phyloP scores from a whole-genome alignment of 257 asterid species.

The Fraxinus anomala region DNA sequence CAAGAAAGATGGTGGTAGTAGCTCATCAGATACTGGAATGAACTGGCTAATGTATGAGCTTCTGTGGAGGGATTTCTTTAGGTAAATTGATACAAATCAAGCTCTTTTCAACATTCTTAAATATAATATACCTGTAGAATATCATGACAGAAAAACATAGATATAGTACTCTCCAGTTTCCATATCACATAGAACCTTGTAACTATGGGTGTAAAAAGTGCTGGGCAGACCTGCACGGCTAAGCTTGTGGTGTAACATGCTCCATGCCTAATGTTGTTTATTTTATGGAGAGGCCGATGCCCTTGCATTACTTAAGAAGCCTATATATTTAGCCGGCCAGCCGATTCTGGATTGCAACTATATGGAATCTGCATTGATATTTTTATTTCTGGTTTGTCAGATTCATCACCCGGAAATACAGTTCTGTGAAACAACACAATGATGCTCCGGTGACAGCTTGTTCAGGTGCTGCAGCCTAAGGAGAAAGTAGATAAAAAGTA shows the following conservation, averaged over 20 bases:
- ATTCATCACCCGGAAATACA: slow-evolving; percentile 94
- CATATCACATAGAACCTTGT: neutral
- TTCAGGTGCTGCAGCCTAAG: slow-evolving; percentile 67
- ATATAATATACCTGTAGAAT: neutral
- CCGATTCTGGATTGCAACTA: neutral
- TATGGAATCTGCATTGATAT: neutral
- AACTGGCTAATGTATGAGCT: slow-evolving; percentile 97
- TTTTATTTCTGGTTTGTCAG: slow-evolving; percentile 39
- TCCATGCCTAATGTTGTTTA: too few relatives aligned
- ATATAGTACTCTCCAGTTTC: neutral
- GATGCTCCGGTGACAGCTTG: slow-evolving; percentile 80
- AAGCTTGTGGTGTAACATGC: too few relatives aligned
- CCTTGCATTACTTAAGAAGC: neutral
- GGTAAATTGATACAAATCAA: slow-evolving; percentile 42
- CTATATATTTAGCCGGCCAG: neutral
- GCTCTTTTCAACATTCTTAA: neutral
- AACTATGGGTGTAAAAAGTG: too few relatives aligned
- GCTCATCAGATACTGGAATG: slow-evolving; percentile 61
- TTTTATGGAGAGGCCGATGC: neutral
- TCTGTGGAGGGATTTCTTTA: slow-evolving; percentile 98
- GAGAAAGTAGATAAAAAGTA: slow-evolving; percentile 10
- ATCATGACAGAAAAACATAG: neutral
- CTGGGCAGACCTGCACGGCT: too few relatives aligned
- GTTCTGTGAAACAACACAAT: slow-evolving; percentile 57
- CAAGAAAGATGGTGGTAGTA: slow-evolving; percentile 53